Conservation (phyloP, 2,329 filamentous ascomycete genomes). For the Xylariales sp. region DNA sequence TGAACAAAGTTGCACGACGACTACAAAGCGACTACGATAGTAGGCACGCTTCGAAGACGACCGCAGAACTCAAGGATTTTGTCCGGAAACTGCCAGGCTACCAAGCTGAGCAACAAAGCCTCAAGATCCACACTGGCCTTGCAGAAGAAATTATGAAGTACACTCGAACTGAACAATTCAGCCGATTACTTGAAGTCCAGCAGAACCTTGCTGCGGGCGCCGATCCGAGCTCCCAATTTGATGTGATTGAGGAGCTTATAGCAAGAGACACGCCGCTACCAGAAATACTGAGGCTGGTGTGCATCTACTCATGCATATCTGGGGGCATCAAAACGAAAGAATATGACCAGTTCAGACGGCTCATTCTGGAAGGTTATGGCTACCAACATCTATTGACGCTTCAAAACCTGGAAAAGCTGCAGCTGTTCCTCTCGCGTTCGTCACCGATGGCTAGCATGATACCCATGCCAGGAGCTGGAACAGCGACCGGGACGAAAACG, state of each 20-base stretch:
- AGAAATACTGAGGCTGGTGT: conserved; percentile 80
- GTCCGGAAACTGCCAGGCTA: conserved; percentile 90
- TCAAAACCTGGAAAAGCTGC: conserved; percentile 80
- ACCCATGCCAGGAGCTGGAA: conserved; percentile 60
- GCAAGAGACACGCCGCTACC: conserved; percentile 75
- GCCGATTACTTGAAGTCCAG: conserved; percentile 83
- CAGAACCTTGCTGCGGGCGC: conserved; percentile 90
- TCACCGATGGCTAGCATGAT: conserved; percentile 79
- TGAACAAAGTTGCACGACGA: conserved; percentile 87
- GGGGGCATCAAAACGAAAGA: conserved; percentile 87
- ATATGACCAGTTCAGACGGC: conserved; percentile 80
- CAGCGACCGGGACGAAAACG: conserved; percentile 63
- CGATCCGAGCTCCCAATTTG: conserved; percentile 84
- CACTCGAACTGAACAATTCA: conserved; percentile 85
- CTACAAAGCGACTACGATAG: conserved; percentile 83
- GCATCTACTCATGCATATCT: conserved; percentile 84
- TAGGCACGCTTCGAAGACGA: conserved; percentile 80
- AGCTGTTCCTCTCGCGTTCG: conserved; percentile 73
- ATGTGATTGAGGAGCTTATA: conserved; percentile 91
- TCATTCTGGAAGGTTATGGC: conserved; percentile 88
- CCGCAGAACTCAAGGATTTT: conserved; percentile 88
- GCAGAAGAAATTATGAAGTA: conserved; percentile 95
- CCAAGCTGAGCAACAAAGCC: conserved; percentile 85
- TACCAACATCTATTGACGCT: conserved; percentile 93
- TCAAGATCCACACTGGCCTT: conserved; percentile 87